These are phyloP conservation scores for Sapria himalayana DNA, from an alignment of 345 rosid genomes.

Conservation along the genomic window DNA sequence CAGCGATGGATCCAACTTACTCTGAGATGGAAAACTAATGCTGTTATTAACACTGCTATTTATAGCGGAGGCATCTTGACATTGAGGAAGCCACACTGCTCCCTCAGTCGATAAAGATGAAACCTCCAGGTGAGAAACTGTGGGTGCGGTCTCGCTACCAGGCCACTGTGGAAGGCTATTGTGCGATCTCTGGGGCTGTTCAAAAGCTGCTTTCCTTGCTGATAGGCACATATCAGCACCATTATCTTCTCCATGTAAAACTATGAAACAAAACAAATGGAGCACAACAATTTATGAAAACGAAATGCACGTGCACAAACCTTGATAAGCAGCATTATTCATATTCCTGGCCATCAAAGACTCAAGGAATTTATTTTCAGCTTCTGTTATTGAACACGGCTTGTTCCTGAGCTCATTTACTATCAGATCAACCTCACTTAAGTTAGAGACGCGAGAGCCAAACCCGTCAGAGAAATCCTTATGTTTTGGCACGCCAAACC, in stretches of 20 bases:
- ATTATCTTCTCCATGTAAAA: conserved; percentile 42
- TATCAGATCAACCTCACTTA: conserved; percentile 27
- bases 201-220: conserved; percentile 60
- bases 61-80: conserved; percentile 38
- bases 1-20: conserved; percentile 28
- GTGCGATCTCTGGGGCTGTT: conserved; percentile 44
- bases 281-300: conserved; percentile 6
- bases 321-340: conserved; percentile 39
- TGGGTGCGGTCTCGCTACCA: conserved; percentile 43
- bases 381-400: conserved; percentile 41
- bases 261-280: conserved; percentile 31
- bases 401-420: conserved; percentile 37
- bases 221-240: conserved; percentile 39
- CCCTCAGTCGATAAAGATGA: conserved; percentile 25
- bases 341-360: conserved; percentile 59
- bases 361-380: conserved; percentile 82
- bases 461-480: conserved; percentile 37
- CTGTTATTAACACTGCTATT: conserved; percentile 34
- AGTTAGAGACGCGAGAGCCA: conserved; percentile 16
- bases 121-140: conserved; percentile 39
- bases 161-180: conserved; percentile 40
- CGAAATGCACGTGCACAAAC: conserved; percentile 14
- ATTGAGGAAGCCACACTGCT: conserved; percentile 23
- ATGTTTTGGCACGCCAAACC: conserved; percentile 57
- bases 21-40: conserved; percentile 34